Percentiles rank a stretch among this genome's conserved stretches.
These are phyloP conservation scores for Ogataea chonburiensis DNA, from an alignment of 805 yeast genomes.

Conservation along the genomic window DNA sequence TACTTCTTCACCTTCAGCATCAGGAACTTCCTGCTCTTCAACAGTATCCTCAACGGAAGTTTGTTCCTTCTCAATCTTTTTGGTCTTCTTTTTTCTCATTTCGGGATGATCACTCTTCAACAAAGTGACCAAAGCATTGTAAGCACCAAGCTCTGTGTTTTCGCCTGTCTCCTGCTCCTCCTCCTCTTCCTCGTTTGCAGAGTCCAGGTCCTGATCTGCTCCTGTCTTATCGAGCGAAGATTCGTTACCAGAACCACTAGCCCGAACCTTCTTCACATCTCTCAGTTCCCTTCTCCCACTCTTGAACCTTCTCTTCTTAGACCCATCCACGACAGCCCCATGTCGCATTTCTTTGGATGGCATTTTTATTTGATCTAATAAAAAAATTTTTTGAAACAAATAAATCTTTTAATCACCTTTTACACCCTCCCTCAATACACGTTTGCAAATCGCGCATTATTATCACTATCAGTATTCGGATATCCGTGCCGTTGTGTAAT, in stretches of 20 bases:
- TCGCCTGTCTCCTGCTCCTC: conserved; percentile 28
- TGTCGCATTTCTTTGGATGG: conserved; percentile 21
- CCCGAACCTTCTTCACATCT: conserved; percentile 41
- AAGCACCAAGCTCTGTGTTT: conserved; percentile 21
- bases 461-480: too few species aligned
- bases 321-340: conserved; percentile 12
- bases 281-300: conserved; percentile 64
- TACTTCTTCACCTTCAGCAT: conserved; percentile 4
- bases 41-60: conserved; percentile 6
- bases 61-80: conserved; percentile 17
- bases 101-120: conserved; percentile 26
- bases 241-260: not conserved
- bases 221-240: conserved; percentile 12
- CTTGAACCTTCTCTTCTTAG: conserved; percentile 23
- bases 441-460: not conserved
- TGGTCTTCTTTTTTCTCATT: conserved; percentile 14
- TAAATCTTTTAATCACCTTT: conserved; percentile 3
- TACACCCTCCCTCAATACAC: conserved; percentile 1
- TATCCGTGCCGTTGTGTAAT: too few species aligned
- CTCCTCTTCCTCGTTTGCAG: conserved; percentile 30
- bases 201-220: conserved; percentile 5
- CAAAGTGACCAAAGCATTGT: conserved; percentile 30
- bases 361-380: conserved; percentile 12
- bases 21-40: conserved; percentile 3
- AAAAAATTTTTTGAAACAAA: conserved; percentile 8